These are phyloP conservation scores for Cyclaneusma minus DNA, from an alignment of 2,329 filamentous ascomycete genomes.

Conservation along the genomic window DNA sequence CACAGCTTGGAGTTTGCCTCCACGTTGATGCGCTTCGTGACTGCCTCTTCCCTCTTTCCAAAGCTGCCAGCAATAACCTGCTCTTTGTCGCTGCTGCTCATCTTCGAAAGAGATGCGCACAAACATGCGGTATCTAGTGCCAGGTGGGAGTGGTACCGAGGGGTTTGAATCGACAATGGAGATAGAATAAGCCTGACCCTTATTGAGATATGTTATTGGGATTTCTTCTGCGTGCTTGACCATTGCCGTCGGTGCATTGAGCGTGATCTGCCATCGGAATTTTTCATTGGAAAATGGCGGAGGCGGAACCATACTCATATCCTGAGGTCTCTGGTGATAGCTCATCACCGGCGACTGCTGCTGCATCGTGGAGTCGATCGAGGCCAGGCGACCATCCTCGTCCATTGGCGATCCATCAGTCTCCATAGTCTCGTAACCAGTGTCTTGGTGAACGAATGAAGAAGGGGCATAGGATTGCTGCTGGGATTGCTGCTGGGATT, in stretches of 20 bases:
- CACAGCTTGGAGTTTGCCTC: conserved; percentile 83
- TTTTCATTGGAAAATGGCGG: conserved; percentile 45
- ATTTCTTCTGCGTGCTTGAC: conserved; percentile 80
- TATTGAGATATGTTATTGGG: conserved; percentile 95
- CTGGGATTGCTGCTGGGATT: conserved; percentile 32
- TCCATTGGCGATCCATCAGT: conserved; percentile 56
- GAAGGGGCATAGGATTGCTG: conserved; percentile 55
- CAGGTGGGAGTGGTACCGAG: conserved; percentile 37
- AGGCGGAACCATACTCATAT: conserved; percentile 27
- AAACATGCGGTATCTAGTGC: conserved; percentile 70
- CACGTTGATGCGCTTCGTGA: conserved; percentile 86
- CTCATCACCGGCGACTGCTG: conserved; percentile 42
- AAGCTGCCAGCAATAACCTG: conserved; percentile 71
- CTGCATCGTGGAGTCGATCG: conserved; percentile 45
- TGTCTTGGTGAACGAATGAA: conserved; percentile 66
- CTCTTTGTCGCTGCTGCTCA: conserved; percentile 76
- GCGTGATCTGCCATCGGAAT: conserved; percentile 78
- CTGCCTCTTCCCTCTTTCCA: conserved; percentile 97
- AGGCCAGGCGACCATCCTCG: conserved; percentile 34
- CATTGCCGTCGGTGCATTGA: conserved; percentile 95
- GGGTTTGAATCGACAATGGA: conserved; percentile 66
- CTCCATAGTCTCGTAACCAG: conserved; percentile 66
- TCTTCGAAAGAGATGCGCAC: conserved; percentile 96
- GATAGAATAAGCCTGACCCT: conserved; percentile 85
- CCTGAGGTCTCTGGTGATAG: conserved; percentile 35